Evolutionary conservation across 139 green algal species (phyloP).

Genomic region (Micractinium sp.): DNA sequence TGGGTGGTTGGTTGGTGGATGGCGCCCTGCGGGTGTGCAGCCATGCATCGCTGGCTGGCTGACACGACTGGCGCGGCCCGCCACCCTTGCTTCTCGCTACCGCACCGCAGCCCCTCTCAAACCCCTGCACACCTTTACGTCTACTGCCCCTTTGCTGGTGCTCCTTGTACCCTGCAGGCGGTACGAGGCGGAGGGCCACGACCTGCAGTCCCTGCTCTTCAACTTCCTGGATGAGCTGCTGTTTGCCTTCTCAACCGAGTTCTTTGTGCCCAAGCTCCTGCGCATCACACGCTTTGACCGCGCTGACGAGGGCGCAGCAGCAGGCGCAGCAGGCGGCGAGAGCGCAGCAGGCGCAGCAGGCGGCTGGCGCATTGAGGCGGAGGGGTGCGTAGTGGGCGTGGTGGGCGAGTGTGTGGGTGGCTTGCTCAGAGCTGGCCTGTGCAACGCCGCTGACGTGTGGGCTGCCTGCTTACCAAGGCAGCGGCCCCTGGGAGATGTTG

Average conservation of each 20-base stretch:
- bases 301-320: background rate
- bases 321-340: background rate
- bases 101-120: background rate
- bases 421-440: background rate
- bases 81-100: background rate
- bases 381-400: background rate
- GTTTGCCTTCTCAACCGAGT: conserved; percentile 79
- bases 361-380: conserved; percentile 9
- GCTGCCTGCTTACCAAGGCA: too few relatives aligned
- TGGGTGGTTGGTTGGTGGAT: too few relatives aligned
- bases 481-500: too few relatives aligned
- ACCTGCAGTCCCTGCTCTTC: conserved; percentile 84
- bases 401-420: background rate
- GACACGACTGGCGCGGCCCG: background rate
- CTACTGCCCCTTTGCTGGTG: too few relatives aligned
- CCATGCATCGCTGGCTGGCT: too few relatives aligned
- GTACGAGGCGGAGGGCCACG: conserved; percentile 70
- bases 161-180: conserved; percentile 24
- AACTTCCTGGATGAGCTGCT: conserved; percentile 88
- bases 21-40: too few relatives aligned
- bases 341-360: background rate
- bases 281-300: conserved; percentile 64
- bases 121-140: background rate
- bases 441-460: background rate
- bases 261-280: conserved; percentile 67